These are phyloP conservation scores for Kwoniella dendrophila DNA, from an alignment of 768 basidiomycete genomes.

Conservation along the genomic window DNA sequence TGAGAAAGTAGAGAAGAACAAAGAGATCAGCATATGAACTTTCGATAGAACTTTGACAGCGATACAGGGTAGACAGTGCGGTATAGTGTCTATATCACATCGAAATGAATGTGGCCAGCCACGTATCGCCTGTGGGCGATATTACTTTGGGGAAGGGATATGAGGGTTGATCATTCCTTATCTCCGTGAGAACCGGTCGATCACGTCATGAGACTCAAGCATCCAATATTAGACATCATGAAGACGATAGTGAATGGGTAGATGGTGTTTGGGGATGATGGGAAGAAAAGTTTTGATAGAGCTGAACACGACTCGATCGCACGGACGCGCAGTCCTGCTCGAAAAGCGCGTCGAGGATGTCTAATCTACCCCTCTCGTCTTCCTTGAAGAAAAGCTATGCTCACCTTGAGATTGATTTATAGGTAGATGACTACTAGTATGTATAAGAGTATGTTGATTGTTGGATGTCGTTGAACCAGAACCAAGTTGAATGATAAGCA, in stretches of 20 bases:
- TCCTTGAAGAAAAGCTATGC: background rate
- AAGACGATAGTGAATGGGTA: background rate
- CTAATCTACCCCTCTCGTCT: background rate
- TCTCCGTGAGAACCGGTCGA: conserved; percentile 1
- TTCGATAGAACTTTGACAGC: background rate
- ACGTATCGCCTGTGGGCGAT: background rate
- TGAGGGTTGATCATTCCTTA: background rate
- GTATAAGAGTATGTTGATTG: background rate
- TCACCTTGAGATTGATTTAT: conserved; percentile 16
- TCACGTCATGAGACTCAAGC: no score
- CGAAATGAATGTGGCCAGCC: conserved; percentile 1
- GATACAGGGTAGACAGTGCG: background rate
- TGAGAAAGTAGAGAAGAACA: background rate
- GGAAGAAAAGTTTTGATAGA: background rate
- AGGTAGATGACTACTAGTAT: conserved; percentile 11
- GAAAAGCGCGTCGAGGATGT: conserved; percentile 10
- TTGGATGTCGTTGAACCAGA: background rate
- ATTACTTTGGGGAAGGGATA: no score
- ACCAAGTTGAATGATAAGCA: conserved; percentile 6
- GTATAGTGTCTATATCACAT: background rate
- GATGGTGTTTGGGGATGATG: background rate
- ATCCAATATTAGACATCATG: no score
- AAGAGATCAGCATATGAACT: background rate
- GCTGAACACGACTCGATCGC: conserved; percentile 16
- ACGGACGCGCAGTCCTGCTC: conserved; percentile 14